phyloP scores from a whole-genome alignment of 2,329 filamentous ascomycete species.

The Penicillium brasilianum region DNA sequence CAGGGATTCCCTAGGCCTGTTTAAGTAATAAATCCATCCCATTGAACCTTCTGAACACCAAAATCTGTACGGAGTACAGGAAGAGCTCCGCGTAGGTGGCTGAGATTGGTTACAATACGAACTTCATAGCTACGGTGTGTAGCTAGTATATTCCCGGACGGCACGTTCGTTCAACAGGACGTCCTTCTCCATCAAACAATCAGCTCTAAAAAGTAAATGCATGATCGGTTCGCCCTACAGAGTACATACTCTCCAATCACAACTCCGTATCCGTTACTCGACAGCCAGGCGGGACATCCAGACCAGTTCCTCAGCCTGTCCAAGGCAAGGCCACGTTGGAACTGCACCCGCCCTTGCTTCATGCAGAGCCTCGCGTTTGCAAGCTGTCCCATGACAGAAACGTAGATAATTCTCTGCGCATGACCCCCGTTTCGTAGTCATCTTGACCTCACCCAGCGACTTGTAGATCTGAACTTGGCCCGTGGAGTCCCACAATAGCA shows the following conservation, averaged over 20 bases:
- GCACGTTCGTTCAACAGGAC: background rate
- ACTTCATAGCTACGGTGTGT: background rate
- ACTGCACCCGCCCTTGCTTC: conserved; percentile 20
- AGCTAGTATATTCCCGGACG: no score
- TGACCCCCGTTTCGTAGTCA: background rate
- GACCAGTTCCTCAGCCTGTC: background rate
- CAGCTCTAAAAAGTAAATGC: background rate
- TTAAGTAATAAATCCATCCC: background rate
- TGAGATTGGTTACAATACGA: background rate
- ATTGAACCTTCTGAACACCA: background rate
- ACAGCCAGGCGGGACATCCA: background rate
- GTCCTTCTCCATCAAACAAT: background rate
- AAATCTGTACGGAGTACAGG: background rate
- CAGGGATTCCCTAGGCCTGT: background rate
- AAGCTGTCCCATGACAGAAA: conserved; percentile 2
- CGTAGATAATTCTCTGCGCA: background rate
- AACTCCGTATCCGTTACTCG: background rate
- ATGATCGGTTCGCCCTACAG: background rate
- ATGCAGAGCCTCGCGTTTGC: conserved; percentile 19
- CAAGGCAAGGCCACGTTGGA: conserved; percentile 22
- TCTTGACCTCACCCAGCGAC: conserved; percentile 13
- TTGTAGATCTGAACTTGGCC: background rate
- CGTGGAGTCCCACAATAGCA: background rate
- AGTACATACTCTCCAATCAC: background rate
- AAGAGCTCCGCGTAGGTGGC: background rate